A percentile compares a stretch with the other conserved stretches of the same genome.
Conservation (phyloP, 164 flowering plant genomes). For the Hamamelis virginiana region DNA sequence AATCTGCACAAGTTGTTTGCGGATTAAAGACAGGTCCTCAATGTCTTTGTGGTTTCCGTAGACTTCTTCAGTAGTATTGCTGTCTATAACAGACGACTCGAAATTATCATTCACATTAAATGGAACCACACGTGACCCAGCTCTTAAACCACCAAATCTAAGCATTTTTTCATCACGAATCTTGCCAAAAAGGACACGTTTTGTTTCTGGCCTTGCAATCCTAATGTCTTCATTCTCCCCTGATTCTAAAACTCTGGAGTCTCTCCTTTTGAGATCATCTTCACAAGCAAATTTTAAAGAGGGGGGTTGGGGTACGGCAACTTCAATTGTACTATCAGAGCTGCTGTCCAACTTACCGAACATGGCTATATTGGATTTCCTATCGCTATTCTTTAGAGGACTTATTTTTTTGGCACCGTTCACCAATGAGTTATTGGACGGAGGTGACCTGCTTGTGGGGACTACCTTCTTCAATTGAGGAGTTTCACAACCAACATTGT, state of each 20-base stretch:
- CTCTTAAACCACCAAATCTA: conserved; percentile 42
- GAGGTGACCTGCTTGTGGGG: conserved; percentile 39
- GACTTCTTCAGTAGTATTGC: conserved; percentile 33
- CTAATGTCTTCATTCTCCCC: conserved; percentile 21
- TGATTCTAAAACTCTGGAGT: conserved; percentile 15
- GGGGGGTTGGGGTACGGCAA: conserved; percentile 29
- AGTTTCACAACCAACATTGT: conserved; percentile 28
- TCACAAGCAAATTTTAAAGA: conserved; percentile 21
- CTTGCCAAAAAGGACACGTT: conserved; percentile 36
- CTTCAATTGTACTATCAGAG: conserved; percentile 50
- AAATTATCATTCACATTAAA: conserved; percentile 32
- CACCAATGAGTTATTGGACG: conserved; percentile 34
- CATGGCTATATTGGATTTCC: conserved; percentile 35
- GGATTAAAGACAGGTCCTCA: conserved; percentile 71
- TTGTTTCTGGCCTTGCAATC: conserved; percentile 34
- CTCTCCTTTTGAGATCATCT: conserved; percentile 23
- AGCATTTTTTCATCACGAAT: conserved; percentile 37
- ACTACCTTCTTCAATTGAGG: conserved; percentile 33
- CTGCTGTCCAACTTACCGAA: conserved; percentile 38
- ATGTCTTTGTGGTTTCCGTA: conserved; percentile 39
- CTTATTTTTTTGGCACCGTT: conserved; percentile 37
- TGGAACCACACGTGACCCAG: conserved; percentile 80
- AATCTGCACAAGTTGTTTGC: conserved; percentile 79
- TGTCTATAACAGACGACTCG: conserved; percentile 31
- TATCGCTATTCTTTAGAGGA: conserved; percentile 29